phyloP scores from a whole-genome alignment of 2,329 filamentous ascomycete genomes.

The Alternaria gansuensis region DNA sequence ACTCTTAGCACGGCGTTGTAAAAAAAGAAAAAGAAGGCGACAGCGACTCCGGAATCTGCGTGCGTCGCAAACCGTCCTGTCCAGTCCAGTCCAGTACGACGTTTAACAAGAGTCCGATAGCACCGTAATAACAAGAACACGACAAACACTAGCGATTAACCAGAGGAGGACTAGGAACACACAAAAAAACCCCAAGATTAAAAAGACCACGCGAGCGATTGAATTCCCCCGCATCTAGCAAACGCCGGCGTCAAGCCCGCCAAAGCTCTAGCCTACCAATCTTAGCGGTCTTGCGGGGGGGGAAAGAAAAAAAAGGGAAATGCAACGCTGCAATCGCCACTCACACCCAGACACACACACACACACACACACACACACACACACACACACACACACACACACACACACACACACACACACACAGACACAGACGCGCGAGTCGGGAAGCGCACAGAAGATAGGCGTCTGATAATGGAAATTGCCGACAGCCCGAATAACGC shows the following conservation, averaged over 20 bases:
- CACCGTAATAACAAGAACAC: not conserved
- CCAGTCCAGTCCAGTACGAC: not conserved
- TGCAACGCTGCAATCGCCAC: conserved; percentile 19
- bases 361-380: not conserved
- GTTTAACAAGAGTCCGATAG: not conserved
- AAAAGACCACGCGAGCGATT: not conserved
- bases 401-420: no score
- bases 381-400: not conserved
- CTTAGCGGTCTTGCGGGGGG: conserved; percentile 7
- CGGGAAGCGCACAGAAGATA: conserved; percentile 1
- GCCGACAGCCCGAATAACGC: no score
- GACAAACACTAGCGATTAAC: not conserved
- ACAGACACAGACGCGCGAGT: conserved; percentile 2
- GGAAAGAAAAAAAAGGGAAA: not conserved
- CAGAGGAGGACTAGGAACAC: not conserved
- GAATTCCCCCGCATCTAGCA: conserved; percentile 6
- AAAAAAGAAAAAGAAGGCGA: not conserved
- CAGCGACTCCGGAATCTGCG: not conserved
- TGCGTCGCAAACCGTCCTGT: not conserved
- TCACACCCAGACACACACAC: not conserved
- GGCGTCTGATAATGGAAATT: not conserved
- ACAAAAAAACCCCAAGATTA: conserved; percentile 2
- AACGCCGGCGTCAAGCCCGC: conserved; percentile 10
- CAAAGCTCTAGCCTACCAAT: conserved; percentile 13
- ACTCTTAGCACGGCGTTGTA: not conserved